These are phyloP conservation scores for Penicillium sp. DNA, from an alignment of 2,329 filamentous ascomycete genomes.

Conservation along the genomic window DNA sequence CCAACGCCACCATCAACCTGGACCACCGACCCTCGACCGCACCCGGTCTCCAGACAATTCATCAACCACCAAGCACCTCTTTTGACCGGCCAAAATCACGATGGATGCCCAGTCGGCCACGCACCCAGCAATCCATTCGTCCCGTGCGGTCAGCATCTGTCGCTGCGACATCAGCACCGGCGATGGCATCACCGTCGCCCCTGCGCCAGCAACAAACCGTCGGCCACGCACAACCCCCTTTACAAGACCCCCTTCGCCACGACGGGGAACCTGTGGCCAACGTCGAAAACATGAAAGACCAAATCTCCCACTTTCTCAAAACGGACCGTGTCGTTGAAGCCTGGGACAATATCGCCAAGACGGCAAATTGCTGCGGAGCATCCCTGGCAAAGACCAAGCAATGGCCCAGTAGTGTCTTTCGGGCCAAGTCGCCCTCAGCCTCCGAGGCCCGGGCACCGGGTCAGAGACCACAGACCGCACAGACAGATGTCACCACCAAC, in stretches of 20 bases:
- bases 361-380: conserved; percentile 14
- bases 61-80: conserved; percentile 22
- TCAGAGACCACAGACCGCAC: neutral
- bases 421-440: conserved; percentile 19
- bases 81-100: conserved; percentile 23
- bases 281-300: conserved; percentile 27
- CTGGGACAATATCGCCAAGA: conserved; percentile 24
- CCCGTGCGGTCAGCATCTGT: neutral
- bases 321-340: conserved; percentile 30
- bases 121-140: conserved; percentile 10
- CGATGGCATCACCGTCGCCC: too few species aligned
- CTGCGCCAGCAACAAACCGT: too few species aligned
- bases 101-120: conserved; percentile 14
- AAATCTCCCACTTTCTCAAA: conserved; percentile 30
- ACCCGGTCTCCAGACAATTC: conserved; percentile 13
- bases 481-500: too few species aligned
- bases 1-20: neutral
- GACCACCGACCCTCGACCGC: conserved; percentile 24
- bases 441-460: conserved; percentile 6
- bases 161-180: conserved; percentile 5
- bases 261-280: conserved; percentile 1
- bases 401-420: conserved; percentile 29
- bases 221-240: neutral
- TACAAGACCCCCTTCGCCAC: conserved; percentile 1
- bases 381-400: conserved; percentile 16